Conservation (phyloP, 805 yeast species). For the Candida broadrunensis region DNA sequence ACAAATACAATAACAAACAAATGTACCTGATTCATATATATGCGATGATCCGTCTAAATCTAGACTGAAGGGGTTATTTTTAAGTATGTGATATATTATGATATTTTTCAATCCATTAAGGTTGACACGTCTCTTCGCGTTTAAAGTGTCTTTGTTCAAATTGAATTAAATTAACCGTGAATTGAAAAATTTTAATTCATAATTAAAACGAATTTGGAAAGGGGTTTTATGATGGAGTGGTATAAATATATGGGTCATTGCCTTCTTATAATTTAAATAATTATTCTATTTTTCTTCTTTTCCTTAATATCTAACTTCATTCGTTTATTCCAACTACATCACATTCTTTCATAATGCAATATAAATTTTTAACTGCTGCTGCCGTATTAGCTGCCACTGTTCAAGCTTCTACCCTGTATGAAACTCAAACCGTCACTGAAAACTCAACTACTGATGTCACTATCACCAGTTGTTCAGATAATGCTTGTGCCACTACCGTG, state of each 20-base stretch:
- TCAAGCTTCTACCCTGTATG: constrained; percentile 14
- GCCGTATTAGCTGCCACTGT: constrained; percentile 20
- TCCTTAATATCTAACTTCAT: background rate
- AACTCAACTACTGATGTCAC: constrained; percentile 30
- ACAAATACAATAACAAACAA: no score
- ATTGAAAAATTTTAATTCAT: background rate
- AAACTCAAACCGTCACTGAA: constrained; percentile 22
- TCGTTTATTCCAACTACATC: constrained; percentile 3
- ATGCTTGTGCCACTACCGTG: constrained; percentile 19
- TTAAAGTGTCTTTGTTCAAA: no score
- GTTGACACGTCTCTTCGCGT: no score
- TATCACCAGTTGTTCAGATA: constrained; percentile 36
- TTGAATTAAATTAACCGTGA: no score
- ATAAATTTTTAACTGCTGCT: constrained; percentile 18
- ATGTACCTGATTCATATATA: no score
- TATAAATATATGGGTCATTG: background rate
- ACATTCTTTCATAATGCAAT: constrained; percentile 19
- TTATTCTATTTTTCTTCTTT: constrained; percentile 1
- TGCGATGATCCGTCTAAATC: no score
- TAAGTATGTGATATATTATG: no score
- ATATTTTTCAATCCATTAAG: no score
- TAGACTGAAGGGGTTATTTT: no score
- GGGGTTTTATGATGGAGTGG: no score
- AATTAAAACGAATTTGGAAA: no score
- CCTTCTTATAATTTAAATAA: background rate